Evolutionary conservation across 2,329 filamentous ascomycete species (phyloP).

Genomic region (Claviceps sorghi): DNA sequence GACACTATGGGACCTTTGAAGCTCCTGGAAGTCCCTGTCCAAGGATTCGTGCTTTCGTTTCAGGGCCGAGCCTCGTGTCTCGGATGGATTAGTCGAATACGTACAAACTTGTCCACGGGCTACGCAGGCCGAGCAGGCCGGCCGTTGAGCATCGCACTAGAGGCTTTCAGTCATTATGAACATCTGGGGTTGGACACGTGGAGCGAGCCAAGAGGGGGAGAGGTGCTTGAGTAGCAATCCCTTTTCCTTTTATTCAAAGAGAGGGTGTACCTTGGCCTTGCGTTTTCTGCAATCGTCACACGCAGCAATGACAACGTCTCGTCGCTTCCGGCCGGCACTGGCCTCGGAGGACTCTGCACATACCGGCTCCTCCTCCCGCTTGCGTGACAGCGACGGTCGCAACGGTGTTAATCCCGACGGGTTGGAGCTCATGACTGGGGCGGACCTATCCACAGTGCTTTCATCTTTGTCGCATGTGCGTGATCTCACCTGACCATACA

Average conservation of each 20-base stretch:
- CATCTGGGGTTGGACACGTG: neutral
- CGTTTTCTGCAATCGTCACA: conserved; percentile 1
- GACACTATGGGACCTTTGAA: neutral
- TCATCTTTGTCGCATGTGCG: neutral
- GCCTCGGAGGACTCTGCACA: neutral
- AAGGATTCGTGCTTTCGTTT: neutral
- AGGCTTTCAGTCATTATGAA: neutral
- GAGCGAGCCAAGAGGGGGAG: neutral
- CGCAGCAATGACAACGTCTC: neutral
- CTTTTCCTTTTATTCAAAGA: neutral
- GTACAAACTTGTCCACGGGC: neutral
- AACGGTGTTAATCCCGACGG: neutral
- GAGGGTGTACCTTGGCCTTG: neutral
- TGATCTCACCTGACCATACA: neutral
- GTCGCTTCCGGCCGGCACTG: neutral
- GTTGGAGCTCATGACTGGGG: neutral
- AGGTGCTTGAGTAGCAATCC: neutral
- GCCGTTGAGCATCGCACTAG: conserved; percentile 1
- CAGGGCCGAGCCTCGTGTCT: neutral
- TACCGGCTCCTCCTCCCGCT: neutral
- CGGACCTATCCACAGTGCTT: neutral
- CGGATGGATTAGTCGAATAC: neutral
- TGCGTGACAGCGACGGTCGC: neutral
- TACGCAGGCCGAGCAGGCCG: neutral
- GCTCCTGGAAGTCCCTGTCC: neutral